Evolutionary conservation across 2,329 filamentous ascomycete species (phyloP), one percentile per base, ranked within the genome.

Genomic region (Aspergillus awamori): DNA sequence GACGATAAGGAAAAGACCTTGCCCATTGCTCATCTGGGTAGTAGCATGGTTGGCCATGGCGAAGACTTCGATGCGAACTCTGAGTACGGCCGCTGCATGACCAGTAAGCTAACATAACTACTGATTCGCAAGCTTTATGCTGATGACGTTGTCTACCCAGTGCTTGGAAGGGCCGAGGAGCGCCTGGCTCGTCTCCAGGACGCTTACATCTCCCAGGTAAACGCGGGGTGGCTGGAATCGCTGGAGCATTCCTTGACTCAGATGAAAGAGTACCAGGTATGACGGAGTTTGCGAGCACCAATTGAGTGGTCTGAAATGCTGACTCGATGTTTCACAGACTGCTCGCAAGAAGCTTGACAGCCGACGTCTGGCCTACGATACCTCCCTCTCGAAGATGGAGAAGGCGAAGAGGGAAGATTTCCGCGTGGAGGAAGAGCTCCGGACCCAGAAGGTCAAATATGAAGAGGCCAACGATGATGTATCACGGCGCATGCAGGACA

Each of bases 231-330:
- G 94, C 83, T 96, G 60, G 93, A 97, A 75, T 93, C 91, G n/a
- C 82, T 97, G 22, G 94, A 98, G 76, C 84, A 93, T 67, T 96
- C 90, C 26, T 79, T 97, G 56, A 89, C 92, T 38, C 95, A 97
- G 84, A 94, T 98, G 92, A 97, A 96, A 76, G 95, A 98, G 73
- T 98, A 97, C 71, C 93, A 97, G 84, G 91, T 94, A 83, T 58
- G 84, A 75, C 33, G 20, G 30, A 8, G 7, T 17, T 30, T 13
- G 28, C 15, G 24, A 28, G 8, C 28, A 15, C 49, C 26, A 17
- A 4, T 5, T 11, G 6, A 51, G 17, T 51, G n/a, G 13, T 24
- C 26, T 8, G n/a, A 15, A 13, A 26, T 53, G 39, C 60, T 66
- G 52, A 61, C 24, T 26, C 43, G 62, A 71, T 63, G 5, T 2